Conservation (phyloP, 1,284 basidiomycete species). For the Cutaneotrichosporon spelunceum region DNA sequence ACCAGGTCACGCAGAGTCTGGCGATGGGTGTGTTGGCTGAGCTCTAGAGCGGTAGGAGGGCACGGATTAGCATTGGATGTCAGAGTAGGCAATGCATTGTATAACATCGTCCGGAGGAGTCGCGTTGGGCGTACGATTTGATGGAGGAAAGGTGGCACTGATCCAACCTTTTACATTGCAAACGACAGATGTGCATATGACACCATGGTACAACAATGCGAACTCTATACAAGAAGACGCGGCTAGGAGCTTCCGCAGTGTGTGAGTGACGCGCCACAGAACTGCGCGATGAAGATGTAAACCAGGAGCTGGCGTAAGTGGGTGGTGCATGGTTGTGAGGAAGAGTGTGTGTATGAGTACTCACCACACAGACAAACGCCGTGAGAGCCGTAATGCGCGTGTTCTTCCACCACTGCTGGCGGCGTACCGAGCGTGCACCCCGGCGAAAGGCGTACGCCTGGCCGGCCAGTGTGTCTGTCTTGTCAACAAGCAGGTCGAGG, state of each 20-base stretch:
- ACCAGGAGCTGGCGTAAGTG: slow-evolving; percentile 59
- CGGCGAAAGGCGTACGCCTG: slow-evolving; percentile 95
- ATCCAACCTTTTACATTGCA: neutral
- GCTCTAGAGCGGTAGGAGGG: slow-evolving; percentile 54
- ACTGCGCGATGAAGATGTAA: slow-evolving; percentile 76
- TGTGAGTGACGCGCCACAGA: slow-evolving; percentile 65
- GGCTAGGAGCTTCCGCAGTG: slow-evolving; percentile 28
- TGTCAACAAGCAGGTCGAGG: slow-evolving; percentile 92
- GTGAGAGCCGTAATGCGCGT: slow-evolving; percentile 69
- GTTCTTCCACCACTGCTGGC: slow-evolving; percentile 98
- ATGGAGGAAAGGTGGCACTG: neutral
- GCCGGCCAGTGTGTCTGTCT: slow-evolving; percentile 91
- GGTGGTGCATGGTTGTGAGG: slow-evolving; percentile 3
- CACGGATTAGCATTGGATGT: slow-evolving; percentile 6
- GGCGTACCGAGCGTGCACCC: slow-evolving; percentile 76
- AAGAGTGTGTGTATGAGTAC: slow-evolving; percentile 52
- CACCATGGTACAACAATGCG: slow-evolving; percentile 18
- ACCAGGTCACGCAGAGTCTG: slow-evolving; percentile 90
- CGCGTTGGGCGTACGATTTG: neutral
- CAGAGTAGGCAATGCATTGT: slow-evolving; percentile 27
- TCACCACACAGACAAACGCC: slow-evolving; percentile 69
- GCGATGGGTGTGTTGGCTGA: slow-evolving; percentile 89
- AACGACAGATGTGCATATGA: neutral
- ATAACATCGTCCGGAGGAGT: slow-evolving; percentile 13
- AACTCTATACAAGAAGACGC: slow-evolving; percentile 16